Base-by-base conservation (phyloP, 2,329 filamentous ascomycete species). In the Fusarium gaditjirri region DNA sequence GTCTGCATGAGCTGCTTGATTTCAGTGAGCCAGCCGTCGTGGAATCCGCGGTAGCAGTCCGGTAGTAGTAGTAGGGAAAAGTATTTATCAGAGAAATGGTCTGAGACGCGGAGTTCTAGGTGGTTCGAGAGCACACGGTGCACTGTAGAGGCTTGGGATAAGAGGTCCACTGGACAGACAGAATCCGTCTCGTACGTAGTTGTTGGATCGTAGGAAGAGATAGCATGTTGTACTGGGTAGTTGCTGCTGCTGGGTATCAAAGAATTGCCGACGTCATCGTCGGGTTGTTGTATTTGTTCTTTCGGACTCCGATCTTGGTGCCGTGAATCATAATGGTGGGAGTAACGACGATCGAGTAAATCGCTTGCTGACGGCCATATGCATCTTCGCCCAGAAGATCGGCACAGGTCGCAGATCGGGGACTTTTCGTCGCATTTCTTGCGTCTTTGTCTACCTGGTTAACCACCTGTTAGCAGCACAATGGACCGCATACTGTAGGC, bases 11-110 rank as follows among this genome's bases (percentile, higher is more conserved):
- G 74, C n/a, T 73, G 53, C 43, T 76, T 72, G 17, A 80, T 78
- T 14, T 79, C 76, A 3, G 58, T 46, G 6, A 78, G 73, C 78
- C 79, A 80, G 14, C 75, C 77, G 49, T 78, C 60, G 44, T 75
- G 68, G 44, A 79, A 80, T 11, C 71, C 75, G 8, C 72, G 72
- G 42, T 80, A 78, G 36, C 77, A 79, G n/a, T 73, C 72, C 1
- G 78, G 79, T 4, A 79, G 59, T 1, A 80, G 49, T 3, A 80
- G 59, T 8, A 79, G 69, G 9, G 55, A 39, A 8, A 66, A 74
- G 47, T 72, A 77, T 42, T 60, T 65, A 9, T 67, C 58, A 49
- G 71, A 62, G 46, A 77, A 77, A 52, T 77, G 75, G 10, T 66
- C 65, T 7, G 68, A 64, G 25, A 77, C 42, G 1, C 52, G 53